Evolutionary conservation across 2,329 filamentous ascomycete genomes (phyloP).

Genomic region (Pezicula radicicola): DNA sequence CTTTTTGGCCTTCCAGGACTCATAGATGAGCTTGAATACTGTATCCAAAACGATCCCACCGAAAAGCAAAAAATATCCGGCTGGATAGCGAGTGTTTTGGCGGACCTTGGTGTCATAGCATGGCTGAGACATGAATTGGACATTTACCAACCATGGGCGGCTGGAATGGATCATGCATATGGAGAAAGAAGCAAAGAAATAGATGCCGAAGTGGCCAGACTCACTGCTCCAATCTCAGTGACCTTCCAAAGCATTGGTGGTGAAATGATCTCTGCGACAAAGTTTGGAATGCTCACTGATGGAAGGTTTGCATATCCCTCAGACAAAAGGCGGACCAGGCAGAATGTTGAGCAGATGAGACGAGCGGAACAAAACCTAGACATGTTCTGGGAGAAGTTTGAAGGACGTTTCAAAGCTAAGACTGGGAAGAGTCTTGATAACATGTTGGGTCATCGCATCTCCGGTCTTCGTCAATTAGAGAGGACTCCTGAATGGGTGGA

Average conservation of each 20-base stretch:
- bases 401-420: slow-evolving; percentile 14
- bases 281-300: slow-evolving; percentile 8
- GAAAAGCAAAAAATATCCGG: slow-evolving; percentile 15
- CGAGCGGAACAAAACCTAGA: slow-evolving; percentile 46
- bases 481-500: slow-evolving; percentile 49
- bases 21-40: slow-evolving; percentile 16
- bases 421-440: slow-evolving; percentile 12
- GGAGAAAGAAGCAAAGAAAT: not conserved
- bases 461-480: slow-evolving; percentile 34
- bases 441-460: slow-evolving; percentile 18
- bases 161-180: slow-evolving; percentile 8
- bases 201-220: slow-evolving; percentile 1
- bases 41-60: slow-evolving; percentile 10
- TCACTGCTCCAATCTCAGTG: not conserved
- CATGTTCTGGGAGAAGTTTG: slow-evolving; percentile 39
- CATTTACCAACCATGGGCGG: slow-evolving; percentile 17
- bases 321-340: slow-evolving; percentile 42
- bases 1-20: slow-evolving; percentile 9
- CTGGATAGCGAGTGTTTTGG: slow-evolving; percentile 9
- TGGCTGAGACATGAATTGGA: slow-evolving; percentile 13
- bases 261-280: not conserved
- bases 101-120: slow-evolving; percentile 13
- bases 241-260: not conserved
- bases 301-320: slow-evolving; percentile 37
- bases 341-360: slow-evolving; percentile 41